These are phyloP conservation scores for Leptographium procerum DNA, from an alignment of 2,329 filamentous ascomycete genomes.

Conservation along the genomic window DNA sequence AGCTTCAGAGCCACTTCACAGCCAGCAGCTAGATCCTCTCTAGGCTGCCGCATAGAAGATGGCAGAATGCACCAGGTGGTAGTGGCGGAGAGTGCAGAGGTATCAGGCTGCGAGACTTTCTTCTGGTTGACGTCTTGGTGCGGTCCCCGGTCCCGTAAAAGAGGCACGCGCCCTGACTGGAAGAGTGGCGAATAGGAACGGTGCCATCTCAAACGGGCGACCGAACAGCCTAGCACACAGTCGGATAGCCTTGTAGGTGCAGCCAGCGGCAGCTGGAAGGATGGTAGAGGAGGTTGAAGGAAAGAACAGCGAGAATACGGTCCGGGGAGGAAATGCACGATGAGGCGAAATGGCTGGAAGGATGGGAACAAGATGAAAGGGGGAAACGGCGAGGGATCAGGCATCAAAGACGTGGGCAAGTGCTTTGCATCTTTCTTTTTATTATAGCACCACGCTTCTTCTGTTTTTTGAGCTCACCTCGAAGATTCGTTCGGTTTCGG, in stretches of 20 bases:
- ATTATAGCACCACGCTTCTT: neutral
- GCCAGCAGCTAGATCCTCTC: neutral
- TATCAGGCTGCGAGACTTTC: neutral
- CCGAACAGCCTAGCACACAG: neutral
- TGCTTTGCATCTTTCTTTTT: neutral
- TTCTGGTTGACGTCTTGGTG: neutral
- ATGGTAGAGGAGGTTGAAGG: neutral
- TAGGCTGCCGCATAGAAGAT: neutral
- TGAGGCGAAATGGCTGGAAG: neutral
- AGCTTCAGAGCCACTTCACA: neutral
- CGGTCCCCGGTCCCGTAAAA: neutral
- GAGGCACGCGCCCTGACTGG: neutral
- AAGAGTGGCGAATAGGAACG: neutral
- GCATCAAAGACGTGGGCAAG: neutral
- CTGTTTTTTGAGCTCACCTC: neutral
- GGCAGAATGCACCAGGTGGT: neutral
- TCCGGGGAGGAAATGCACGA: neutral
- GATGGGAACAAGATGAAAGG: neutral
- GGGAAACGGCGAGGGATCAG: neutral
- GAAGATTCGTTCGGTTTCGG: neutral
- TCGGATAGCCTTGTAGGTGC: neutral
- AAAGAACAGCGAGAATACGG: neutral
- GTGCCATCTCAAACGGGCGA: neutral
- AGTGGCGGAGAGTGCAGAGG: neutral
- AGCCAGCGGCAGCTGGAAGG: neutral